A percentile compares a stretch with the other conserved stretches of the same genome.
phyloP scores from a whole-genome alignment of 2,329 filamentous ascomycete species.

The Sarocladium kiliense region DNA sequence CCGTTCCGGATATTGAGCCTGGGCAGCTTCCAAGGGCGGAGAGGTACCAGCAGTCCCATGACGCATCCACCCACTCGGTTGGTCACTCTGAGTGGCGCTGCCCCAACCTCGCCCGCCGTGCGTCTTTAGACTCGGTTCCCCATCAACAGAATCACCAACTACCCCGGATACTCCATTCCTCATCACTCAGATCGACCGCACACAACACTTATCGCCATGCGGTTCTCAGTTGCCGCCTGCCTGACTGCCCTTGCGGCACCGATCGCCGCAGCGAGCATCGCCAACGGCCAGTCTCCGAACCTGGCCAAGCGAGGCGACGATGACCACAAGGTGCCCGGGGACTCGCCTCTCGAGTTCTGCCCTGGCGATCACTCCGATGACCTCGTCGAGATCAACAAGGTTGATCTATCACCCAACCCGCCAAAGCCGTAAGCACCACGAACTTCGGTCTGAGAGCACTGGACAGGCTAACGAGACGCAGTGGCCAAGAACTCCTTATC shows the following conservation, averaged over 20 bases:
- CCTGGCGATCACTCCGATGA: slow-evolving; percentile 59
- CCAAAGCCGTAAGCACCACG: slow-evolving; percentile 61
- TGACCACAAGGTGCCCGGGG: slow-evolving; percentile 66
- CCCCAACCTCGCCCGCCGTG: not conserved
- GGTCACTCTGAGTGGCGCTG: not conserved
- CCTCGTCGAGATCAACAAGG: slow-evolving; percentile 69
- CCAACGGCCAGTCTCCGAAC: slow-evolving; percentile 25
- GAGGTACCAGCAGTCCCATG: slow-evolving; percentile 25
- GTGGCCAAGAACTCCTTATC: slow-evolving; percentile 74
- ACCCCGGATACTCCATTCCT: not conserved
- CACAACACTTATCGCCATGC: slow-evolving; percentile 20
- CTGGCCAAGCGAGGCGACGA: slow-evolving; percentile 41
- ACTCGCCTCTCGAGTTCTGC: slow-evolving; percentile 83
- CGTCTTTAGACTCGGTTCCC: not conserved
- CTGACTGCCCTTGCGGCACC: slow-evolving; percentile 41
- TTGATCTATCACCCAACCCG: slow-evolving; percentile 82
- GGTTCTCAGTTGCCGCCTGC: slow-evolving; percentile 36
- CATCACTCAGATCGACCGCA: not conserved
- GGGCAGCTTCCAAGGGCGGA: not conserved
- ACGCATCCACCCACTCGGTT: slow-evolving; percentile 25
- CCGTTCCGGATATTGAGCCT: not conserved
- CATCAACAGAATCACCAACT: not conserved
- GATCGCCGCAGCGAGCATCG: slow-evolving; percentile 38
- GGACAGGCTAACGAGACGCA: slow-evolving; percentile 33
- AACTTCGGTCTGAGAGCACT: not conserved